Base-by-base conservation (phyloP, 169 alveolate species). In the Pseudocohnilembus persalinus region DNA sequence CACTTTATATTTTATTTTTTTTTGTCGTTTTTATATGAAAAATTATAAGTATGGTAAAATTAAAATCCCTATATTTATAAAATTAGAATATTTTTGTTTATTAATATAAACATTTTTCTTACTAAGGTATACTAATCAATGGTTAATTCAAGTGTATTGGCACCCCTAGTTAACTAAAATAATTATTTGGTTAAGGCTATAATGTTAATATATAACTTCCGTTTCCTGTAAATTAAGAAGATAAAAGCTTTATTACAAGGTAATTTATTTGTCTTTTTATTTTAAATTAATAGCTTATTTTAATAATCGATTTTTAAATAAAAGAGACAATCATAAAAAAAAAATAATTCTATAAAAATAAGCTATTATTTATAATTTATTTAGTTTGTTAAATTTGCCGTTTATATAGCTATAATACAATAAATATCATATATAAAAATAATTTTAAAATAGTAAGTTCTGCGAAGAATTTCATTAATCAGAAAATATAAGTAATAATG, bases 121-220 rank as follows among this genome's bases (percentile, higher is more conserved):
- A 49, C 20, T 4, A 11, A 49, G 68, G 68, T n/a, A 93, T 95
- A 74, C 88, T 95, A 87, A 91, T 91, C 0, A 93, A 94, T 89
- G 95, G 97, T 26, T 82, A 91, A 91, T 84, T 94, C 74, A 88
- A 90, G 68, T 91, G 95, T 72, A 82, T 88, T 76, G 95, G 95
- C 11, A 87, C 91, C n/a, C 94, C 95, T 31, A 83, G 88, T 82
- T 90, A 89, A 76, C 87, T 94, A 0, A 94, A 92, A 85, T 89
- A 88, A 77, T 88, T 88, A 33, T 88, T 90, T 88, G 97, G 97
- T 1, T 86, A 89, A 74, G 97, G 97, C 28, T 94, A 31, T 29
- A 33, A 72, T 11, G 34, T 77, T 33, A 33, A 34, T 30, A 72
- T 31, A 27, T 29, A 28, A 1, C 1, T 31, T 15, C 63, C 0